phyloP scores from a whole-genome alignment of 371 early-diverging fungal species.

The Mortierella sp. region DNA sequence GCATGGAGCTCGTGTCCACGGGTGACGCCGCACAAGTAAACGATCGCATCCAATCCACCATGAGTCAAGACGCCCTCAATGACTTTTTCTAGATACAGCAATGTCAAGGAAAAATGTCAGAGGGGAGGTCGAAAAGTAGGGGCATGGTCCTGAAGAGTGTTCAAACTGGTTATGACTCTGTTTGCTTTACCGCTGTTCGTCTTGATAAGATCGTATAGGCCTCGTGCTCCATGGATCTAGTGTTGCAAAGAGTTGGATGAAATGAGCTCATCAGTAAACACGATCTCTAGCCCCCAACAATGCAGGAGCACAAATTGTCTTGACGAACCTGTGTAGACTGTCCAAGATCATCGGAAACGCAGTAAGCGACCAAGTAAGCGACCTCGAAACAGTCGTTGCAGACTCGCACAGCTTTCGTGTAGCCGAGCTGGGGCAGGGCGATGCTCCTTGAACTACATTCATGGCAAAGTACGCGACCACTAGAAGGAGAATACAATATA shows the following conservation, averaged over 20 bases:
- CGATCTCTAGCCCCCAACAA: not conserved
- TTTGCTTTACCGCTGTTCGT: conserved; percentile 58
- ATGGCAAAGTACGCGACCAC: conserved; percentile 73
- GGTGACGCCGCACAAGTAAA: conserved; percentile 64
- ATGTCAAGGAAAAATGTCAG: not conserved
- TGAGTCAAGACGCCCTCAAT: conserved; percentile 63
- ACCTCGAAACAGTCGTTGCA: conserved; percentile 73
- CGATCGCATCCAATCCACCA: conserved; percentile 70
- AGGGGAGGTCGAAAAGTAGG: not conserved
- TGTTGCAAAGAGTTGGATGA: not conserved
- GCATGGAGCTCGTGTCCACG: conserved; percentile 62
- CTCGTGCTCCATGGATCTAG: conserved; percentile 73
- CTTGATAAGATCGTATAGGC: conserved; percentile 67
- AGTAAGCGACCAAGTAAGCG: conserved; percentile 70
- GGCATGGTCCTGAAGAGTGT: no score
- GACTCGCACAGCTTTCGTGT: conserved; percentile 67
- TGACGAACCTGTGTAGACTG: conserved; percentile 64
- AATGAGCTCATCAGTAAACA: not conserved
- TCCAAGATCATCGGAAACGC: conserved; percentile 70
- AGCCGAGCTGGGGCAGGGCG: conserved; percentile 71
- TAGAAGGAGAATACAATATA: conserved; percentile 21
- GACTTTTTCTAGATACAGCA: conserved; percentile 57
- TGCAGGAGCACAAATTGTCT: not conserved
- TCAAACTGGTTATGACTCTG: not conserved
- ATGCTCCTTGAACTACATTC: conserved; percentile 67